Conservation (phyloP, 2,329 filamentous ascomycete genomes). For the Colletotrichum sp. region DNA sequence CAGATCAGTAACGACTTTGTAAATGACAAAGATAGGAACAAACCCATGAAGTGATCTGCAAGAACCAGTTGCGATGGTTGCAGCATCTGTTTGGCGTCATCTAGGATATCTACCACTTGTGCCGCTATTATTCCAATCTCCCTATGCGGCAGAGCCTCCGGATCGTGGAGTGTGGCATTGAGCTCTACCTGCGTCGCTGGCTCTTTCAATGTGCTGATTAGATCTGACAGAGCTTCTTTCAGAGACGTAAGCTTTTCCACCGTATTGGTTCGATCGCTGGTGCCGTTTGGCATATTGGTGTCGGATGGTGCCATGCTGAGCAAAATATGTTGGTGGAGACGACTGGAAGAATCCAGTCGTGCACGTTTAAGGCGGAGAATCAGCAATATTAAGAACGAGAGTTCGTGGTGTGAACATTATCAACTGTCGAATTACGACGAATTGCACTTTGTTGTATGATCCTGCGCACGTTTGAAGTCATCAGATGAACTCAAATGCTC, state of each 20-base stretch:
- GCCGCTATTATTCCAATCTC: background rate
- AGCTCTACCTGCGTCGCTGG: background rate
- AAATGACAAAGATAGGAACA: background rate
- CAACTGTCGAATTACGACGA: background rate
- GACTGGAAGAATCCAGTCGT: background rate
- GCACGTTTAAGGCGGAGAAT: background rate
- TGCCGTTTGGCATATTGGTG: background rate
- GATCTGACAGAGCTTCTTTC: background rate
- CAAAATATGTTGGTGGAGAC: background rate
- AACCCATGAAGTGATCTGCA: constrained; percentile 26
- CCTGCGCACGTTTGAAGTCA: background rate
- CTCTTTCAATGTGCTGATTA: background rate
- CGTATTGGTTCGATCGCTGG: background rate
- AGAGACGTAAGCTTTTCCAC: background rate
- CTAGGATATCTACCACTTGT: background rate
- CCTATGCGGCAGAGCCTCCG: background rate
- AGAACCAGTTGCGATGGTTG: constrained; percentile 21
- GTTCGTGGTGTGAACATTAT: background rate
- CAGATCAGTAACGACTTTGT: background rate
- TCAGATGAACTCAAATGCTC: background rate
- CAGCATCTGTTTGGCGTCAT: constrained; percentile 7
- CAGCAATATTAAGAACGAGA: background rate
- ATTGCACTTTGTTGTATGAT: background rate
- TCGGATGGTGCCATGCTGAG: background rate
- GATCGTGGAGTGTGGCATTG: background rate